Evolutionary conservation across 2,329 filamentous ascomycete species (phyloP).

Genomic region (Sporothrix protearum): DNA sequence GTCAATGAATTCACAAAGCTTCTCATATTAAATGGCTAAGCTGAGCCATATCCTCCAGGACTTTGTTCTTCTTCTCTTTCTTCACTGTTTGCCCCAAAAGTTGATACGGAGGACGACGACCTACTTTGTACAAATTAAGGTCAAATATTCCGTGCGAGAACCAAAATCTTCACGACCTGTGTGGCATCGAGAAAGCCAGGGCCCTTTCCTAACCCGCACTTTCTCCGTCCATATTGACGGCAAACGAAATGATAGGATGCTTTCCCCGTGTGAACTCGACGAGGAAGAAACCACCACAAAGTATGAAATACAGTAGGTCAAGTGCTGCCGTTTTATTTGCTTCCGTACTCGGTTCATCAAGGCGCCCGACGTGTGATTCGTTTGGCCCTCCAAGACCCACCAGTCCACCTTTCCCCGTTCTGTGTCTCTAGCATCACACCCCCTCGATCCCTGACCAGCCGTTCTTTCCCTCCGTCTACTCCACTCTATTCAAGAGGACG

Average conservation of each 20-base stretch:
- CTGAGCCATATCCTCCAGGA: not conserved
- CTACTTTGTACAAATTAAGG: no score
- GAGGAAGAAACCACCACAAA: not conserved
- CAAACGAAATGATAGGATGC: not conserved
- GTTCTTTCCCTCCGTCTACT: not conserved
- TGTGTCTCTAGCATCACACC: constrained; percentile 1
- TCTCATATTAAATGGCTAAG: not conserved
- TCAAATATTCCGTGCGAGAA: not conserved
- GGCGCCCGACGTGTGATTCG: not conserved
- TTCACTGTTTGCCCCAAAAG: no score
- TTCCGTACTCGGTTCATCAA: not conserved
- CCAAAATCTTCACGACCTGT: not conserved
- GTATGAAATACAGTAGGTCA: not conserved
- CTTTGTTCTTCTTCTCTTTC: not conserved
- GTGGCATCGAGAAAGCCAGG: not conserved
- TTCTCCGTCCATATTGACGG: not conserved
- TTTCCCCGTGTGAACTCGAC: not conserved
- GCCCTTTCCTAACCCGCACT: constrained; percentile 9
- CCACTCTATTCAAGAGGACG: not conserved
- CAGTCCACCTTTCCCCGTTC: not conserved
- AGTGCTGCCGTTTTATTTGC: not conserved
- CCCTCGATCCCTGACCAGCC: no score
- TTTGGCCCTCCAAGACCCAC: not conserved
- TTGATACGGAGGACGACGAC: not conserved
- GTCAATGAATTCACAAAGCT: not conserved